Base-by-base conservation (phyloP, 192 early-diverging fungal species). In the Backusella sp. region DNA sequence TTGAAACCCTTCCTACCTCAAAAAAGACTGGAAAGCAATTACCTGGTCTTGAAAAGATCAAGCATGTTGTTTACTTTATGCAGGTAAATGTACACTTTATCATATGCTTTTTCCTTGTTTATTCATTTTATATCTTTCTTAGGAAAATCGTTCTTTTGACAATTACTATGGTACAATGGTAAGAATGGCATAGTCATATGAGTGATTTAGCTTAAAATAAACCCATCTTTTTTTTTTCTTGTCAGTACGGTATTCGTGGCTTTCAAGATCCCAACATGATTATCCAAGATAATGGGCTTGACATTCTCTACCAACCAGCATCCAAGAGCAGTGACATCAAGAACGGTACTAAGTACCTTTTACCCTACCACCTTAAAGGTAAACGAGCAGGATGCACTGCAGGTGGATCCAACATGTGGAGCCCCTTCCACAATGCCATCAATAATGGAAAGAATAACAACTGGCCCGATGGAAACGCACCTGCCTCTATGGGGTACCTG, bases 61-160 rank as follows among this genome's bases (percentile, higher is more conserved):
- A 78, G 15, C 53, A 78, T 35, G 49, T 78, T 68, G 73, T 78
- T 4, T 78, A 73, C 32, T 78, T 78, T 35, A 78, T 78, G 77
- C 77, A 73, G 46, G 72, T 73, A 73, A 32, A 39, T 11, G 3
- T 23, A 44, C 1, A 23, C 0, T 36, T 17, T 23, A 70, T 42
- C n/a, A 23, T 21, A 32, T n/a, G 19, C 3, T 0, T 44, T 17
- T 17, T 44, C 12, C 42, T 44, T 44, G n/a, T 72, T 72, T 72
- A 52, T n/a, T 32, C 32, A 35, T 67, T 67, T 4, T 5, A 46
- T 21, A 2, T 28, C 8, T 11, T 26, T 56, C 11, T 8, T 62
- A 78, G 66, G 77, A 78, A 59, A 78, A 78, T 23, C 62, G 77
- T 3, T 42, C 70, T 14, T 78, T 78, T 32, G 77, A 78, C 19